A percentile compares a stretch with the other conserved stretches of the same genome.
phyloP scores from a whole-genome alignment of 2,329 filamentous ascomycete species.

The Beauveria australis region DNA sequence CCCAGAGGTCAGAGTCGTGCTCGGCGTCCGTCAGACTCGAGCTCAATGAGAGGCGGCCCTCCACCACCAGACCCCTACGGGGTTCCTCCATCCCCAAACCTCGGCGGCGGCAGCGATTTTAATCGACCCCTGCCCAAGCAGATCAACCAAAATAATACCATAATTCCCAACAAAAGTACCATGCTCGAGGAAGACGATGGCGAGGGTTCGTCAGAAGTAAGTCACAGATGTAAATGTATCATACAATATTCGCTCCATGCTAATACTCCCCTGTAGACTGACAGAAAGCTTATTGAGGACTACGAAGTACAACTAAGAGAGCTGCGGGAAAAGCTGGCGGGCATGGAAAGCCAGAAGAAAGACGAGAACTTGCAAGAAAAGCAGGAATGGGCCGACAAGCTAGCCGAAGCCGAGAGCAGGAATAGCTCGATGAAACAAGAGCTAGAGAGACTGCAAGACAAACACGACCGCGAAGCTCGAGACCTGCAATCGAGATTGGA shows the following conservation, averaged over 20 bases:
- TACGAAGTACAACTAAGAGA: conserved; percentile 70
- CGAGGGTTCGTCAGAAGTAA: conserved; percentile 44
- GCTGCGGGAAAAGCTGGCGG: conserved; percentile 64
- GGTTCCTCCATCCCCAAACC: conserved; percentile 51
- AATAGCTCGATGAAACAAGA: conserved; percentile 75
- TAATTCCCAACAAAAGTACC: conserved; percentile 94
- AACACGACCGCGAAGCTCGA: conserved; percentile 56
- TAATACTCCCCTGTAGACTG: conserved; percentile 36
- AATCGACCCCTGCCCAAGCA: conserved; percentile 78
- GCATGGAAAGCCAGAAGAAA: conserved; percentile 66
- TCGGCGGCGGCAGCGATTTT: conserved; percentile 56
- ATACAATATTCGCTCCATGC: neutral
- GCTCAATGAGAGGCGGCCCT: conserved; percentile 44
- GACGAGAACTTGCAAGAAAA: conserved; percentile 64
- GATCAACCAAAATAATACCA: conserved; percentile 82
- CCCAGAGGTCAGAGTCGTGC: conserved; percentile 45
- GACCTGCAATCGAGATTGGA: conserved; percentile 58
- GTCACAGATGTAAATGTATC: conserved; percentile 8
- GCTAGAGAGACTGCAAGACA: conserved; percentile 62
- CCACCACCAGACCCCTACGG: conserved; percentile 37
- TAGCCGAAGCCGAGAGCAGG: conserved; percentile 66
- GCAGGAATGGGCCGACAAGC: conserved; percentile 63
- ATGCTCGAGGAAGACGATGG: conserved; percentile 95
- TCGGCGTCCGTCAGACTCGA: conserved; percentile 53
- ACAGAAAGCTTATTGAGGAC: conserved; percentile 68